These are phyloP conservation scores for Candida parachauliodes DNA, from an alignment of 805 yeast species.

Conservation along the genomic window DNA sequence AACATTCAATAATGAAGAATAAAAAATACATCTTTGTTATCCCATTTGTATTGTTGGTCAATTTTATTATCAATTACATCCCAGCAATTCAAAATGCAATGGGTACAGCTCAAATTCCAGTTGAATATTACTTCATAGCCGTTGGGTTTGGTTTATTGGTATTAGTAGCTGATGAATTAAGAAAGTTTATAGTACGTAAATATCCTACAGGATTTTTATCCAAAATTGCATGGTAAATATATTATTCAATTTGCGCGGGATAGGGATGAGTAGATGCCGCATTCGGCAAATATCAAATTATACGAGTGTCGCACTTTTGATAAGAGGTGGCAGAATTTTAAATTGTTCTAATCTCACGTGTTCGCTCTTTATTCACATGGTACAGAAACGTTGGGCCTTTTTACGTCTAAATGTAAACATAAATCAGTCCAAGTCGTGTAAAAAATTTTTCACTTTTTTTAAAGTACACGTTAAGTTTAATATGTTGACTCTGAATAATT, in stretches of 20 bases:
- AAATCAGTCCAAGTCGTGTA: neutral
- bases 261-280: no score
- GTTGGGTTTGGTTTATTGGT: constrained; percentile 42
- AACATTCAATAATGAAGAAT: constrained; percentile 35
- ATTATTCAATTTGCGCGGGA: no score
- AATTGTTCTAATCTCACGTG: constrained; percentile 7
- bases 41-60: constrained; percentile 32
- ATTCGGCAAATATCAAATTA: no score
- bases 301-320: no score
- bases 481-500: constrained; percentile 6
- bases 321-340: constrained; percentile 3
- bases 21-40: constrained; percentile 31
- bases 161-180: constrained; percentile 38
- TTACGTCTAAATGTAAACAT: neutral
- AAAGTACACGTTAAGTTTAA: neutral
- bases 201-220: constrained; percentile 38
- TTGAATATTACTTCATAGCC: constrained; percentile 43
- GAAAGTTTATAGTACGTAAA: constrained; percentile 35
- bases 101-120: constrained; percentile 38
- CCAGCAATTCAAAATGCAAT: constrained; percentile 36
- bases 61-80: constrained; percentile 41
- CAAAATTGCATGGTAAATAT: constrained; percentile 42
- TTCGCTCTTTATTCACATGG: constrained; percentile 2
- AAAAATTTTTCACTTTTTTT: constrained; percentile 4
- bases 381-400: neutral